Conservation (phyloP, 2,329 filamentous ascomycete genomes). For the Trichophyton verrucosum region DNA sequence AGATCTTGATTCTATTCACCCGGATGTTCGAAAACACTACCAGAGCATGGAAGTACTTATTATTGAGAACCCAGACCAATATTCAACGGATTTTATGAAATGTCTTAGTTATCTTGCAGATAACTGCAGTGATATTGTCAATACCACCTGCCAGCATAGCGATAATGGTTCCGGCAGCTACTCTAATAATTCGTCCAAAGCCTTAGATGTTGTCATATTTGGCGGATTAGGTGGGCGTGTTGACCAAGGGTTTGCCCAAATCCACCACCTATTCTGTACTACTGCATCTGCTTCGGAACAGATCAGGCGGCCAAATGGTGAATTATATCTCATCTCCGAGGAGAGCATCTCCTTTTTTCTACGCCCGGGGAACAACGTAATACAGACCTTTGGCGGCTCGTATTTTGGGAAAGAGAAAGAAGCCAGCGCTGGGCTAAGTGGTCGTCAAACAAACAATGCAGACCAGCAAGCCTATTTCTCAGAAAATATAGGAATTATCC, state of each 20-base stretch:
- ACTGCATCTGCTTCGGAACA: constrained; percentile 1
- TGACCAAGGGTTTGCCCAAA: constrained; percentile 79
- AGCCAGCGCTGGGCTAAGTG: neutral
- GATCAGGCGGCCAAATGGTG: constrained; percentile 27
- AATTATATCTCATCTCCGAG: constrained; percentile 68
- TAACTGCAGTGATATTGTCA: constrained; percentile 15
- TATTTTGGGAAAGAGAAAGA: neutral
- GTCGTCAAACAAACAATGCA: constrained; percentile 1
- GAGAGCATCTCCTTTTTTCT: constrained; percentile 73
- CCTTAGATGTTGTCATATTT: constrained; percentile 59
- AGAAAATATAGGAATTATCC: constrained; percentile 75
- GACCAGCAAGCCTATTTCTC: constrained; percentile 43
- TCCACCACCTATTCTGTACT: constrained; percentile 62
- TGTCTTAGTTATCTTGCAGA: constrained; percentile 50
- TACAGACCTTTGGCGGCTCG: constrained; percentile 46
- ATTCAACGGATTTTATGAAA: constrained; percentile 87
- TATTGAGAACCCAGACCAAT: constrained; percentile 62
- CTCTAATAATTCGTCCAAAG: constrained; percentile 9
- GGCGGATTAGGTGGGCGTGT: constrained; percentile 82
- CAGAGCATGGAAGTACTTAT: constrained; percentile 47
- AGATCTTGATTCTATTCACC: constrained; percentile 72
- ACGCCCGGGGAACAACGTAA: constrained; percentile 52
- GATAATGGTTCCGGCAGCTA: neutral
- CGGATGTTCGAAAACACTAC: constrained; percentile 55
- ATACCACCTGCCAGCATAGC: constrained; percentile 4